Conservation (phyloP, 129 eudicot genomes). For the Helianthus tuberosus region DNA sequence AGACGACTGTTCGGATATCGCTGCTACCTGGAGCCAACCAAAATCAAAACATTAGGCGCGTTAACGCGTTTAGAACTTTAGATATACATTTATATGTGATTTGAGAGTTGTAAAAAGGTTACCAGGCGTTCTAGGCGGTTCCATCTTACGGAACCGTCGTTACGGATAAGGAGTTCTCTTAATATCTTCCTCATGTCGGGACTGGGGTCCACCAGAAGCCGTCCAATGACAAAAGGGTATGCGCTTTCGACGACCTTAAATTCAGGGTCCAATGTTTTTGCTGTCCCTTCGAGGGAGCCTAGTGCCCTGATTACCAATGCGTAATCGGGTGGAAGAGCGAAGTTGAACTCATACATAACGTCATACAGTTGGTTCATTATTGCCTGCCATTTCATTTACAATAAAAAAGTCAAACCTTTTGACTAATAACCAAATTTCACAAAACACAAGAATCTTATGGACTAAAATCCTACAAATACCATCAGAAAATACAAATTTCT, state of each 20-base stretch:
- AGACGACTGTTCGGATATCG: slow-evolving; percentile 74
- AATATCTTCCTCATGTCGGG: slow-evolving; percentile 96
- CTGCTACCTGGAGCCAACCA: slow-evolving; percentile 60
- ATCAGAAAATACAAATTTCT: too few species aligned
- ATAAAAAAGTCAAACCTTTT: slow-evolving; percentile 11
- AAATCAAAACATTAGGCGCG: slow-evolving; percentile 1
- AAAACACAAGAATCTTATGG: slow-evolving; percentile 6
- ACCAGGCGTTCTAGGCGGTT: slow-evolving; percentile 94
- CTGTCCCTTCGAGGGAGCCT: slow-evolving; percentile 99
- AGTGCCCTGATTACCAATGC: slow-evolving; percentile 94
- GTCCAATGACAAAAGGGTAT: slow-evolving; percentile 89
- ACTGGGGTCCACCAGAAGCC: slow-evolving; percentile 89
- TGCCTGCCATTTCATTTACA: slow-evolving; percentile 50
- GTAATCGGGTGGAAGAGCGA: slow-evolving; percentile 96
- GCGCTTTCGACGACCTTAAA: slow-evolving; percentile 98
- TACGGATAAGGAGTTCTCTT: slow-evolving; percentile 85
- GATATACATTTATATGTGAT: not conserved
- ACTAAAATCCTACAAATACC: not conserved
- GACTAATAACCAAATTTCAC: not conserved
- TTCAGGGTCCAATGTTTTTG: slow-evolving; percentile 90
- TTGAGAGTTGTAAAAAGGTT: not conserved
- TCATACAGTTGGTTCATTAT: slow-evolving; percentile 92
- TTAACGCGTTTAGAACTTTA: not conserved
- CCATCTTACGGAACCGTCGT: slow-evolving; percentile 97
- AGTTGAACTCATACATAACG: slow-evolving; percentile 94